Conservation (phyloP, 1,284 basidiomycete species). For the Pisolithus thermaeus region DNA sequence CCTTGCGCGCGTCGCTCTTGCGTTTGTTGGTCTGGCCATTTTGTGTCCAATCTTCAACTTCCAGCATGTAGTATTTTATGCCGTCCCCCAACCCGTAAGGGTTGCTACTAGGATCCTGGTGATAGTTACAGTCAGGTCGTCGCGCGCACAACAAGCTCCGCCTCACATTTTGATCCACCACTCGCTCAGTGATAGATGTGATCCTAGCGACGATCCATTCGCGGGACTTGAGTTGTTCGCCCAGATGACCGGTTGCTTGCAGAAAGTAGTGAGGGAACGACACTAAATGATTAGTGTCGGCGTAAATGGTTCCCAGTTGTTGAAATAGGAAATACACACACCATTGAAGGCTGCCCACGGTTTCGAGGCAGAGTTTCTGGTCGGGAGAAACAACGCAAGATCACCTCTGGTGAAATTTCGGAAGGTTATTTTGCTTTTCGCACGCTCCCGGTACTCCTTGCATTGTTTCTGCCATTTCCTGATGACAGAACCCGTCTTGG, state of each 20-base stretch:
- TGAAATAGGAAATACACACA: conserved; percentile 27
- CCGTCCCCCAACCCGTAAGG: conserved; percentile 83
- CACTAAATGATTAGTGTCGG: conserved; percentile 41
- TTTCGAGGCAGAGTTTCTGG: conserved; percentile 85
- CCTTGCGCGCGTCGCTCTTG: conserved; percentile 46
- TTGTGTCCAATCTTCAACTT: conserved; percentile 90
- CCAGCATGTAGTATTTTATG: conserved; percentile 88
- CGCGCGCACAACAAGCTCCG: background rate
- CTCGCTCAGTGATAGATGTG: conserved; percentile 78
- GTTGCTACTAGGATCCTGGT: conserved; percentile 65
- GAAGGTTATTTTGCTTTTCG: conserved; percentile 92
- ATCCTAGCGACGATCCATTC: conserved; percentile 96
- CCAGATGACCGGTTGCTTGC: conserved; percentile 76
- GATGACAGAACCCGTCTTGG: conserved; percentile 78
- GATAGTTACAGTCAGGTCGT: conserved; percentile 7
- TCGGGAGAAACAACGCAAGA: conserved; percentile 92
- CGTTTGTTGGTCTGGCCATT: conserved; percentile 57
- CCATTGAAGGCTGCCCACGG: conserved; percentile 98
- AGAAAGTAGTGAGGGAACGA: conserved; percentile 98
- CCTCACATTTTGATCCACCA: conserved; percentile 73
- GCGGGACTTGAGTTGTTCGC: conserved; percentile 77
- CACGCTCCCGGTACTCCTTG: conserved; percentile 87
- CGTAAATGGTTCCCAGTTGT: conserved; percentile 1
- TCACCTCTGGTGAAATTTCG: conserved; percentile 91
- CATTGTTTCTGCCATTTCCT: conserved; percentile 97